Evolutionary conservation across 2,329 filamentous ascomycete species (phyloP).

Genomic region (Cytospora paraplurivora): DNA sequence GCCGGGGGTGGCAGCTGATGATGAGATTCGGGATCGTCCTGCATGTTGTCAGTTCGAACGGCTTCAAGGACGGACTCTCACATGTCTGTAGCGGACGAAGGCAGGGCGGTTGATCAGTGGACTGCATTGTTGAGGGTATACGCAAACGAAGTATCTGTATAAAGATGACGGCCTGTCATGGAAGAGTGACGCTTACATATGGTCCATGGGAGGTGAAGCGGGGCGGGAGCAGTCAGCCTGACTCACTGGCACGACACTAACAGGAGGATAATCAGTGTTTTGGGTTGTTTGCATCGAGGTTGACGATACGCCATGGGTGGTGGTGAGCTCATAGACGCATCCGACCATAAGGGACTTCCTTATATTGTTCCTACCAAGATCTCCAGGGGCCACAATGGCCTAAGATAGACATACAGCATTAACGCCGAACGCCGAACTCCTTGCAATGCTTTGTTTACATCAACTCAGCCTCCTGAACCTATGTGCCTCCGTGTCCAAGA

Average conservation of each 20-base stretch:
- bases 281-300: background rate
- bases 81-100: background rate
- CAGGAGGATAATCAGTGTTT: background rate
- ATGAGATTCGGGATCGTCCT: background rate
- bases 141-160: slow-evolving; percentile 1
- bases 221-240: background rate
- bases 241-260: background rate
- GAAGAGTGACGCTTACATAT: background rate
- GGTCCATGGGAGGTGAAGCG: background rate
- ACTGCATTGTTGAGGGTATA: background rate
- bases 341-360: background rate
- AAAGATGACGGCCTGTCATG: slow-evolving; percentile 18
- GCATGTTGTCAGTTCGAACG: background rate
- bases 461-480: slow-evolving; percentile 52
- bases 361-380: background rate
- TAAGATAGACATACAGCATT: background rate
- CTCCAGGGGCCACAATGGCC: background rate
- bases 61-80: background rate
- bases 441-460: slow-evolving; percentile 12
- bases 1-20: slow-evolving; percentile 5
- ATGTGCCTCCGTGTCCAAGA: slow-evolving; percentile 66
- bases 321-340: background rate
- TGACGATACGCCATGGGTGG: background rate
- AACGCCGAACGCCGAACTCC: slow-evolving; percentile 5
- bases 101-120: background rate